A percentile compares a stretch with the other conserved stretches of the same genome.
phyloP scores from a whole-genome alignment of 2,329 filamentous ascomycete genomes.

The Talaromyces sp. region DNA sequence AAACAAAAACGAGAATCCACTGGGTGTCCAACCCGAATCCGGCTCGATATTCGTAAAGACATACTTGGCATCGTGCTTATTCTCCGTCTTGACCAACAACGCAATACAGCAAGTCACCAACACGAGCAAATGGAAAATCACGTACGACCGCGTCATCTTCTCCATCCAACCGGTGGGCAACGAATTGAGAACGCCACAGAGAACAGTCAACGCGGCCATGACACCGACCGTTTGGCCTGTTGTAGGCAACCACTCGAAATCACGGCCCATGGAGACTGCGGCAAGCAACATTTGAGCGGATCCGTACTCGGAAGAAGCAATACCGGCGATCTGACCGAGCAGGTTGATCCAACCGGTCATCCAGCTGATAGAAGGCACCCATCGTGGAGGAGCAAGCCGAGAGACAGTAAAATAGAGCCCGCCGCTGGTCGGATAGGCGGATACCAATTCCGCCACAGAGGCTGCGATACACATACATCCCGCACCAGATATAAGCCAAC shows the following conservation, averaged over 20 bases:
- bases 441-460: conserved; percentile 54
- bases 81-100: conserved; percentile 41
- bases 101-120: conserved; percentile 44
- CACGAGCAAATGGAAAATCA: conserved; percentile 51
- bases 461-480: conserved; percentile 53
- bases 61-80: conserved; percentile 47
- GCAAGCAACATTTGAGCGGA: conserved; percentile 51
- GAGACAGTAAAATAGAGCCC: conserved; percentile 55
- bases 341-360: conserved; percentile 49
- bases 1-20: conserved; percentile 55
- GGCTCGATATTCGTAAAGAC: conserved; percentile 53
- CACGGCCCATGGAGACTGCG: conserved; percentile 13
- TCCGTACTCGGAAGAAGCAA: conserved; percentile 55
- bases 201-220: conserved; percentile 51
- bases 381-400: conserved; percentile 46
- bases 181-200: conserved; percentile 52
- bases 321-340: conserved; percentile 50
- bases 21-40: conserved; percentile 50
- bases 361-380: conserved; percentile 50
- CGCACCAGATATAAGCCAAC: conserved; percentile 53
- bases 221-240: conserved; percentile 47
- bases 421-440: conserved; percentile 55
- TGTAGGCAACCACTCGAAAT: conserved; percentile 45
- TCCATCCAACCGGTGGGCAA: conserved; percentile 54
- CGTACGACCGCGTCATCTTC: conserved; percentile 54